phyloP scores from a whole-genome alignment of 192 early-diverging fungal species.

The Nowakowskiella sp. region DNA sequence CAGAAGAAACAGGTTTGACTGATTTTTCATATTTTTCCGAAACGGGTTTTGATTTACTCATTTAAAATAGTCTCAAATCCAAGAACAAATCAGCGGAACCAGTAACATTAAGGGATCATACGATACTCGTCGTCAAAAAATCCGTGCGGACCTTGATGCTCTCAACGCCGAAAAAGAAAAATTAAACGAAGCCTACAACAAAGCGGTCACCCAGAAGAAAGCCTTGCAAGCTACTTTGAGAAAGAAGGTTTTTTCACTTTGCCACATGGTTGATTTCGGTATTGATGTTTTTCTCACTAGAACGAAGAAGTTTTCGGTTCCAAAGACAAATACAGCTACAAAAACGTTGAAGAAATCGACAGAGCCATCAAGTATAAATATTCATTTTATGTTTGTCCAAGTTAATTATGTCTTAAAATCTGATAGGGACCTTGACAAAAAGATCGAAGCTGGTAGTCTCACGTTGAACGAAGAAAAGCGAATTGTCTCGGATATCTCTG shows the following conservation, averaged over 20 bases:
- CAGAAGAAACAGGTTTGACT: too few relatives aligned
- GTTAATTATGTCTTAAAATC: not conserved
- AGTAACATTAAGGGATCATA: slow-evolving; percentile 48
- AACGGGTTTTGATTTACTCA: too few relatives aligned
- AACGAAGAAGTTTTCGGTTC: slow-evolving; percentile 62
- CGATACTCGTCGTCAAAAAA: slow-evolving; percentile 49
- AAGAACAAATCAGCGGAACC: too few relatives aligned
- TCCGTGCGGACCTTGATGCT: slow-evolving; percentile 52
- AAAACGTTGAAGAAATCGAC: slow-evolving; percentile 74
- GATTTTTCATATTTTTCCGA: too few relatives aligned
- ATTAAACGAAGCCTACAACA: slow-evolving; percentile 57
- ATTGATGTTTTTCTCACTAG: slow-evolving; percentile 22
- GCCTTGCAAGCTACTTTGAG: slow-evolving; percentile 62
- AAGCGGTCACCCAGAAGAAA: slow-evolving; percentile 65
- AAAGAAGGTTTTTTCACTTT: slow-evolving; percentile 57
- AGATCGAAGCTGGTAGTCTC: slow-evolving; percentile 67
- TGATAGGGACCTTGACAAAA: slow-evolving; percentile 60
- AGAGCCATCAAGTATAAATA: slow-evolving; percentile 53
- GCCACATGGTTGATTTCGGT: not conserved
- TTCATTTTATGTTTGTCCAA: not conserved
- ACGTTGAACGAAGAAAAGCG: slow-evolving; percentile 84
- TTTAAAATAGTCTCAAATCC: too few relatives aligned
- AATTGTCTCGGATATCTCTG: slow-evolving; percentile 70
- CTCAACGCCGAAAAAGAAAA: slow-evolving; percentile 65
- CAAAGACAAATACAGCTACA: slow-evolving; percentile 73